These are phyloP conservation scores for Exophiala alcalophila DNA, from an alignment of 2,329 filamentous ascomycete genomes.

Conservation along the genomic window DNA sequence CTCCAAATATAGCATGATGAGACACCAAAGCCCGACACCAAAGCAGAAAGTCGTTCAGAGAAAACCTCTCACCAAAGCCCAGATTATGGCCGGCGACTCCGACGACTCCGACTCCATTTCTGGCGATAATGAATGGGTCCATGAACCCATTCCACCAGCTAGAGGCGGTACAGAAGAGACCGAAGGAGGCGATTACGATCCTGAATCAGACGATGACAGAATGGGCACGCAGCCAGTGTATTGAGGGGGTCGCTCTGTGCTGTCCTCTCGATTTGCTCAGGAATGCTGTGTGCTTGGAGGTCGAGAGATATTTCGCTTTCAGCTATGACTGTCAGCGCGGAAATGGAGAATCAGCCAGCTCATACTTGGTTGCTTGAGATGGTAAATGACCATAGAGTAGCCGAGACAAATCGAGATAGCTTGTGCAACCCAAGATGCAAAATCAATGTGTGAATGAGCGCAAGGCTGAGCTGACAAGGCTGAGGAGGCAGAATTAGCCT, in stretches of 20 bases:
- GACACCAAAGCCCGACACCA: background rate
- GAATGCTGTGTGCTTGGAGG: too few species aligned
- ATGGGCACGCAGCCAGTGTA: too few species aligned
- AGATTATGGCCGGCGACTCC: constrained; percentile 30
- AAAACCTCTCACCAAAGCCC: constrained; percentile 34
- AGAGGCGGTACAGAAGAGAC: constrained; percentile 30
- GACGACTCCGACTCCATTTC: constrained; percentile 12
- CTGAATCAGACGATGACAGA: constrained; percentile 7
- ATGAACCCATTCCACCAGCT: constrained; percentile 8
- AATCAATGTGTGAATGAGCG: too few species aligned
- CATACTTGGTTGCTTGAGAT: too few species aligned
- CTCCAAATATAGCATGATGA: background rate
- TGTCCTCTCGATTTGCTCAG: too few species aligned
- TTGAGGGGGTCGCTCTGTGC: too few species aligned
- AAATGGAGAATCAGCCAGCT: too few species aligned
- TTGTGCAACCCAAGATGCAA: too few species aligned
- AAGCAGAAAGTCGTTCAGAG: constrained; percentile 18
- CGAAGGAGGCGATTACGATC: constrained; percentile 22
- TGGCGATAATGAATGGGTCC: constrained; percentile 19
- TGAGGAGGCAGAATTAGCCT: background rate
- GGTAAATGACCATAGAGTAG: too few species aligned
- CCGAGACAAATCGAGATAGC: too few species aligned
- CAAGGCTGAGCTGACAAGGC: background rate
- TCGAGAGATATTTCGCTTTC: too few species aligned
- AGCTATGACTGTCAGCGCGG: too few species aligned